Conservation (phyloP, 257 asterid genomes). For the Solanum etuberosum region DNA sequence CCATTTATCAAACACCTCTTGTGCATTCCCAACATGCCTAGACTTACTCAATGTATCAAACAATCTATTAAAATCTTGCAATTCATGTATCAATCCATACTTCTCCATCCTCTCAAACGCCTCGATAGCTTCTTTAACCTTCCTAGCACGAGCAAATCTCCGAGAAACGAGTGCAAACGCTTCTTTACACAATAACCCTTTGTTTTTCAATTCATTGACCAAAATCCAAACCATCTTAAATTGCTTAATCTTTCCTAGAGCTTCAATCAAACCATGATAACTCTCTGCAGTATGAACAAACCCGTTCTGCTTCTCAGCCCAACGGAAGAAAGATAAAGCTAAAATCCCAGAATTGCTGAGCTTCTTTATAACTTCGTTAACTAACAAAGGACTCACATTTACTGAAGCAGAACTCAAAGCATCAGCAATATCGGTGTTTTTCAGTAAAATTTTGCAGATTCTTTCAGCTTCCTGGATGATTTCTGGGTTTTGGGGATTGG, state of each 20-base stretch:
- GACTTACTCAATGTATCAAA: constrained; percentile 73
- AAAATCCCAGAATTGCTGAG: constrained; percentile 57
- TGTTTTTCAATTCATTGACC: constrained; percentile 53
- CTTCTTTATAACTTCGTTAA: constrained; percentile 49
- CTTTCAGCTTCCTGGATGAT: constrained; percentile 29
- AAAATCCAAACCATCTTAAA: constrained; percentile 65
- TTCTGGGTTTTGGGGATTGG: constrained; percentile 6
- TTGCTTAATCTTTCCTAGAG: constrained; percentile 74
- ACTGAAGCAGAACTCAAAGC: constrained; percentile 20
- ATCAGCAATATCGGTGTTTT: constrained; percentile 19
- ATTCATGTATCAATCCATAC: constrained; percentile 43
- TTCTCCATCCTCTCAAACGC: constrained; percentile 73
- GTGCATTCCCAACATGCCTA: constrained; percentile 50
- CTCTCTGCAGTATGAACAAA: constrained; percentile 29
- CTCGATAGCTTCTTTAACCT: constrained; percentile 54
- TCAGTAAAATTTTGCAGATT: constrained; percentile 34
- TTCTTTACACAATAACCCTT: constrained; percentile 35
- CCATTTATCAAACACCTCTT: constrained; percentile 65
- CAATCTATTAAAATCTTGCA: constrained; percentile 66
- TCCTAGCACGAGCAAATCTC: constrained; percentile 70
- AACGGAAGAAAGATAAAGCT: constrained; percentile 66
- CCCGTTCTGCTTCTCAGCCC: constrained; percentile 52
- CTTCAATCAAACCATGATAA: constrained; percentile 63
- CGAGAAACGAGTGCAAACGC: constrained; percentile 65
- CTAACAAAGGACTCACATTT: constrained; percentile 33